These are phyloP conservation scores for Quercus dentata DNA, from an alignment of 306 rosid genomes.

Conservation along the genomic window DNA sequence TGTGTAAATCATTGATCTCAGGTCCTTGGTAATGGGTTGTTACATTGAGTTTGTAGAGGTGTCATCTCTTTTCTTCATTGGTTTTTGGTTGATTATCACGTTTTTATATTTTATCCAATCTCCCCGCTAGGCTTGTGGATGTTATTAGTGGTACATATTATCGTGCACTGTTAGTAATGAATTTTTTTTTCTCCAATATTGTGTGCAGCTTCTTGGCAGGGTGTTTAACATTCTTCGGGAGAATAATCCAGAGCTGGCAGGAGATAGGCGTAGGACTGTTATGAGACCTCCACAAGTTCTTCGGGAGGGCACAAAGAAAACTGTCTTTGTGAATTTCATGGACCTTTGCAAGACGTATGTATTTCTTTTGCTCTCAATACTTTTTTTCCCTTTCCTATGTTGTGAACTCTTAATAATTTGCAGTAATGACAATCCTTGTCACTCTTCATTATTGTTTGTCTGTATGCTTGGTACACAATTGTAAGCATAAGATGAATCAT, in stretches of 20 bases:
- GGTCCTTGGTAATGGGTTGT: neutral
- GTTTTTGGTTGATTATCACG: too few relatives aligned
- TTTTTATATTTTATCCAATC: too few relatives aligned
- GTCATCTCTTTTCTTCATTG: too few relatives aligned
- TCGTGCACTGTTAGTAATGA: neutral
- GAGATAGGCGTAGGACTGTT: slow-evolving; percentile 84
- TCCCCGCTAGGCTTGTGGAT: neutral
- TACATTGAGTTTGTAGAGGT: too few relatives aligned
- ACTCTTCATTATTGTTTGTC: too few relatives aligned
- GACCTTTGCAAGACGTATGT: slow-evolving; percentile 87
- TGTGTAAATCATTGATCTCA: neutral
- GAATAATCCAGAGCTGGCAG: slow-evolving; percentile 94
- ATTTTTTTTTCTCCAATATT: neutral
- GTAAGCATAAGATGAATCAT: too few relatives aligned
- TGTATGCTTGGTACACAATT: too few relatives aligned
- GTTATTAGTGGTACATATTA: neutral
- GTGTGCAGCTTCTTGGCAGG: slow-evolving; percentile 81
- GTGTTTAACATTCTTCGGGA: slow-evolving; percentile 90
- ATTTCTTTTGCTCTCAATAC: neutral
- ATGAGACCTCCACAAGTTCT: slow-evolving; percentile 99
- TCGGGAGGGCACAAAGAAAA: slow-evolving; percentile 98
- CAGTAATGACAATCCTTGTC: too few relatives aligned
- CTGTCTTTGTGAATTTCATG: slow-evolving; percentile 95
- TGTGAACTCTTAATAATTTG: neutral
- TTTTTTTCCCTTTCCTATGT: neutral